Evolutionary conservation across 2,329 filamentous ascomycete genomes (phyloP).

Genomic region (Truncatella angustata): DNA sequence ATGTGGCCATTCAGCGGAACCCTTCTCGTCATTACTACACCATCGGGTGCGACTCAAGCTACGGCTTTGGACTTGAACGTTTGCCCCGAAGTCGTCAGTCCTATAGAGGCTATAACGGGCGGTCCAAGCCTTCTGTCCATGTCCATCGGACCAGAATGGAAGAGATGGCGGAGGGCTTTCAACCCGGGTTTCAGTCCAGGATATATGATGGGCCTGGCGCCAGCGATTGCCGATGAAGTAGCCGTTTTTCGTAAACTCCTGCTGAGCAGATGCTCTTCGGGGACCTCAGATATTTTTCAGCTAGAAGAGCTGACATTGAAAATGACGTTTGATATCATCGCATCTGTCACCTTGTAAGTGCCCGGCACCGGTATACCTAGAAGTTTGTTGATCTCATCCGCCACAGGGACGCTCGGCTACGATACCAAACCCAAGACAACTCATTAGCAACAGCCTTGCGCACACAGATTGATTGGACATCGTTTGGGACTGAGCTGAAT

Average conservation of each 20-base stretch:
- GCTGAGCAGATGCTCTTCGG: background rate
- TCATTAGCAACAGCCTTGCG: constrained; percentile 17
- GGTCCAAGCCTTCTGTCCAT: constrained; percentile 5
- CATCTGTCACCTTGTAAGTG: constrained; percentile 17
- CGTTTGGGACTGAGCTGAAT: constrained; percentile 18
- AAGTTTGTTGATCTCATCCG: background rate
- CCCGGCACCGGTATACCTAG: background rate
- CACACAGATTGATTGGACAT: constrained; percentile 18
- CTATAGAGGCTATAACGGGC: background rate
- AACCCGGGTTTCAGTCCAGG: constrained; percentile 4
- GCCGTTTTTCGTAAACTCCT: background rate
- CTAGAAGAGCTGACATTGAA: constrained; percentile 21
- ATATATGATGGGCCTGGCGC: constrained; percentile 2
- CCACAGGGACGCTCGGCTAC: constrained; percentile 18
- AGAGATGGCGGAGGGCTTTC: constrained; percentile 3
- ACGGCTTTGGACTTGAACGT: background rate
- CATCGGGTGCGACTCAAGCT: background rate
- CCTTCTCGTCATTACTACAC: background rate
- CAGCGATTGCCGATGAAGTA: constrained; percentile 2
- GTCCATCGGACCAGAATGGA: background rate
- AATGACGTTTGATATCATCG: constrained; percentile 24
- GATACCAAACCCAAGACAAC: constrained; percentile 20
- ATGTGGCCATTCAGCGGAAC: constrained; percentile 4
- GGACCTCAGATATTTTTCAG: constrained; percentile 17
- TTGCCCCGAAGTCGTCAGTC: background rate